Conservation (phyloP, 2,329 filamentous ascomycete genomes). For the Cercospora berteroae region DNA sequence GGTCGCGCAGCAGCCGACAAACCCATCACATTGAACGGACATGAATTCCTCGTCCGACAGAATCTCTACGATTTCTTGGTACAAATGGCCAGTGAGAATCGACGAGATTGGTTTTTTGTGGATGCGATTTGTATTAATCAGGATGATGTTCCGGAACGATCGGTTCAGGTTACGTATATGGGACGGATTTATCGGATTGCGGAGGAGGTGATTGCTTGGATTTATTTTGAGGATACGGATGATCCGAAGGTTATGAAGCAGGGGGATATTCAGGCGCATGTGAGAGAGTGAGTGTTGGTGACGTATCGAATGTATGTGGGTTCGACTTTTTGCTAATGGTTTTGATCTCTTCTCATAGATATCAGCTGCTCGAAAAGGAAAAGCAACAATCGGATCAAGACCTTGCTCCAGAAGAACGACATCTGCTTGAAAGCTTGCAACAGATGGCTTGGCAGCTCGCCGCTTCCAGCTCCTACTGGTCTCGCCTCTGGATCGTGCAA, state of each 20-base stretch:
- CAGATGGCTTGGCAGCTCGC: slow-evolving; percentile 8
- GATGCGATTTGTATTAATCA: slow-evolving; percentile 26
- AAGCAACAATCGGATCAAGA: background rate
- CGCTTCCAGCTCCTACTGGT: slow-evolving; percentile 9
- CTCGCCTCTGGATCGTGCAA: slow-evolving; percentile 12
- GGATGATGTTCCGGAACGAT: slow-evolving; percentile 18
- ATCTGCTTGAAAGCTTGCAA: background rate
- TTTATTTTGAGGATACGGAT: slow-evolving; percentile 15
- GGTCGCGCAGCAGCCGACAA: background rate
- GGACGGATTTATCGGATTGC: slow-evolving; percentile 22
- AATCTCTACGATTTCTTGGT: slow-evolving; percentile 12
- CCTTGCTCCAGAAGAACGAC: background rate
- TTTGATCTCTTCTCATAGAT: background rate
- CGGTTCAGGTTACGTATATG: slow-evolving; percentile 24
- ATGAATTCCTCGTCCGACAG: slow-evolving; percentile 6
- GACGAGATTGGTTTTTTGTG: slow-evolving; percentile 17
- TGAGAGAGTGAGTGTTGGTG: background rate
- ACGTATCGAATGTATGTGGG: background rate
- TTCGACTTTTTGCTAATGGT: background rate
- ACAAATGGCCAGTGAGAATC: slow-evolving; percentile 7
- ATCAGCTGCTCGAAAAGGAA: background rate
- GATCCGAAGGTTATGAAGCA: slow-evolving; percentile 9
- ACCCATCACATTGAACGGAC: slow-evolving; percentile 10
- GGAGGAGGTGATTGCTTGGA: slow-evolving; percentile 14
- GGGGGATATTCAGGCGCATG: slow-evolving; percentile 1